phyloP scores from a whole-genome alignment of 371 early-diverging fungal genomes.

The Mortierella sp. region DNA sequence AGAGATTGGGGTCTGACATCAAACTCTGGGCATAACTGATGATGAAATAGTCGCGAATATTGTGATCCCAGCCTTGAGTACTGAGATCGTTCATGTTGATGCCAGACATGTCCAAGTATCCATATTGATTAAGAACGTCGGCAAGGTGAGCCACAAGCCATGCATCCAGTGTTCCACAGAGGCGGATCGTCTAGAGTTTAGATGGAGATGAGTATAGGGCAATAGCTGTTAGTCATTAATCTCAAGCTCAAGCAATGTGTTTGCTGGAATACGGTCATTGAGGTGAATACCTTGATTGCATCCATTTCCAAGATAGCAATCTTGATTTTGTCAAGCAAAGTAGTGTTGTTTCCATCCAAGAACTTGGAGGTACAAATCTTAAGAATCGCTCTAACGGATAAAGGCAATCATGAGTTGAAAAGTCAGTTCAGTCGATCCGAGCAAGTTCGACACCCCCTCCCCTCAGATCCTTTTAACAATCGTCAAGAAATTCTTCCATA shows the following conservation, averaged over 20 bases:
- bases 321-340: constrained; percentile 30
- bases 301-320: constrained; percentile 43
- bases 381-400: constrained; percentile 16
- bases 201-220: too few relatives aligned
- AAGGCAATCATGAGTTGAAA: too few relatives aligned
- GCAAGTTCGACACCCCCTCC: too few relatives aligned
- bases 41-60: constrained; percentile 44
- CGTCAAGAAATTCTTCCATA: constrained; percentile 11
- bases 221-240: background rate
- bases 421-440: too few relatives aligned
- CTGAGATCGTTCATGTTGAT: constrained; percentile 23
- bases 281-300: constrained; percentile 30
- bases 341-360: constrained; percentile 14
- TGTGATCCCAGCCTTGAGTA: constrained; percentile 18
- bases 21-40: constrained; percentile 46
- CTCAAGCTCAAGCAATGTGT: background rate
- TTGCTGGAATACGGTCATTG: background rate
- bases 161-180: constrained; percentile 38
- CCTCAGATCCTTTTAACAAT: too few relatives aligned
- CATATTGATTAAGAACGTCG: constrained; percentile 35
- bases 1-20: constrained; percentile 32
- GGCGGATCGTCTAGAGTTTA: constrained; percentile 24
- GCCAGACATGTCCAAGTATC: constrained; percentile 33
- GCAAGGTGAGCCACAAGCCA: constrained; percentile 50
- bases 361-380: constrained; percentile 23